Conservation (phyloP, 208 protist genomes). For the Histomonas meleagridis region DNA sequence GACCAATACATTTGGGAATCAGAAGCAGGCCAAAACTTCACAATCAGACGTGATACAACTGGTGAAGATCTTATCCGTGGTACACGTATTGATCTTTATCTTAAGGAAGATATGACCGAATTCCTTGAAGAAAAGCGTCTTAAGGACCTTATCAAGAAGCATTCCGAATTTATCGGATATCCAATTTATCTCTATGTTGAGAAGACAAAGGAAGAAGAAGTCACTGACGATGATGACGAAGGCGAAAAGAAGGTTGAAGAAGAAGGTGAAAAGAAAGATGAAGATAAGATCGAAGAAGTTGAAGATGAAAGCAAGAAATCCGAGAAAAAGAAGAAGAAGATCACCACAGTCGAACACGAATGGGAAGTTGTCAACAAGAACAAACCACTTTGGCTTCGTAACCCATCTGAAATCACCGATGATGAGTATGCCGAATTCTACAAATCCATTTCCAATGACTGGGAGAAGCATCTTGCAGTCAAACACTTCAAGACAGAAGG, state of each 20-base stretch:
- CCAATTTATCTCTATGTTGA: constrained; percentile 72
- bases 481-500: constrained; percentile 93
- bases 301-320: constrained; percentile 44
- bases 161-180: constrained; percentile 96
- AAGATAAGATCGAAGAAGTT: constrained; percentile 49
- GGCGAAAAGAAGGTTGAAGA: constrained; percentile 36
- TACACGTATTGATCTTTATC: constrained; percentile 79
- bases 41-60: constrained; percentile 63
- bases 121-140: constrained; percentile 79
- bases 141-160: constrained; percentile 93
- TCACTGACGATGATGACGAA: constrained; percentile 34
- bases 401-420: constrained; percentile 78
- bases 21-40: constrained; percentile 84
- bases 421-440: constrained; percentile 97
- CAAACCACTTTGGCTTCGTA: constrained; percentile 89
- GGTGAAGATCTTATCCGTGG: constrained; percentile 71
- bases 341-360: constrained; percentile 58
- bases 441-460: constrained; percentile 88
- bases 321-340: constrained; percentile 54
- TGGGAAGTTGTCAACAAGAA: constrained; percentile 89
- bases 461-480: constrained; percentile 81
- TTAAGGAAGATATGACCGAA: constrained; percentile 74
- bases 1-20: constrained; percentile 83
- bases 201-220: constrained; percentile 39
- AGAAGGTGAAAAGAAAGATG: constrained; percentile 43